Percentiles rank a stretch among this genome's conserved stretches.
These are phyloP conservation scores for Leccinum variicolor DNA, from an alignment of 768 basidiomycete genomes.

Conservation along the genomic window DNA sequence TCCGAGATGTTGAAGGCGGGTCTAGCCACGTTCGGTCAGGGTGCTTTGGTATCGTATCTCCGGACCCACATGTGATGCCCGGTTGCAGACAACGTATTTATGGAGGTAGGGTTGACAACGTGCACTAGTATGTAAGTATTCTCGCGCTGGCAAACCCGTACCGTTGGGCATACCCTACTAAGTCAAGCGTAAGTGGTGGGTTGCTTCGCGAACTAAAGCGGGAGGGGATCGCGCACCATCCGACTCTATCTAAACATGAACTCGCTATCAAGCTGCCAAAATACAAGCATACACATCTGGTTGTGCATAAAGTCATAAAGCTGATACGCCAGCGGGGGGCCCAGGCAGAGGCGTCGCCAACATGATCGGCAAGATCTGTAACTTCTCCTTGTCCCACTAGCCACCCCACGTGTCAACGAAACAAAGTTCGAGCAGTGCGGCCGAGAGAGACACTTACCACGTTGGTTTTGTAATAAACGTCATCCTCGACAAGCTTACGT, in stretches of 20 bases:
- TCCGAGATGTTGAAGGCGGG: constrained; percentile 33
- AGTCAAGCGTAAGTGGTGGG: not conserved
- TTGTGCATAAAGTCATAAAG: not conserved
- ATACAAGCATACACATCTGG: not conserved
- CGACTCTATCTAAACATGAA: not conserved
- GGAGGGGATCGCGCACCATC: not conserved
- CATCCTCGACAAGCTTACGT: constrained; percentile 22
- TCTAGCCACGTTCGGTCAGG: constrained; percentile 33
- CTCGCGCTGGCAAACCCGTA: not conserved
- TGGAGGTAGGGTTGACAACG: not conserved
- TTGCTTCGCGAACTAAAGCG: not conserved
- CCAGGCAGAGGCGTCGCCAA: constrained; percentile 26
- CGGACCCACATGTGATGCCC: not conserved
- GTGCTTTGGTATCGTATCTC: not conserved
- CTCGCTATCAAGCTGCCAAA: not conserved
- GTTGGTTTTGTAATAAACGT: constrained; percentile 19
- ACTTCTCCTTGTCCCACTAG: constrained; percentile 59
- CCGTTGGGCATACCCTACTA: not conserved
- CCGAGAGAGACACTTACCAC: constrained; percentile 18
- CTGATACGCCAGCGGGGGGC: constrained; percentile 3
- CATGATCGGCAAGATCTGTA: constrained; percentile 48
- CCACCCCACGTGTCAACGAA: not conserved
- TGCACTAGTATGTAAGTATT: not conserved
- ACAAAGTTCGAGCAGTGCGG: not conserved
- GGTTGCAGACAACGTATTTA: not conserved